Evolutionary conservation across 164 flowering plant genomes (phyloP).

Genomic region (Echeveria elegans): DNA sequence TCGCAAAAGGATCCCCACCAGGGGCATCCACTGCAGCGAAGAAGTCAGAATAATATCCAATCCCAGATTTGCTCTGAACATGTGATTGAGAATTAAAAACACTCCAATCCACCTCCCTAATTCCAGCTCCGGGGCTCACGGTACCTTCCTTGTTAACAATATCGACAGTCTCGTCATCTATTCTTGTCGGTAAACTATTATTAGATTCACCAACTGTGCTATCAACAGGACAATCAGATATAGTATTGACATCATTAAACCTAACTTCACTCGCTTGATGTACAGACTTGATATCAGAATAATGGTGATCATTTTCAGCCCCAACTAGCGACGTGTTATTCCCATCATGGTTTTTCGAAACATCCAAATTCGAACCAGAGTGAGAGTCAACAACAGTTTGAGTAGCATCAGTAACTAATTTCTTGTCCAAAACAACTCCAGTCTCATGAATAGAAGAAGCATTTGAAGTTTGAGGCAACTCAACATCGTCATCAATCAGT

Average conservation of each 20-base stretch:
- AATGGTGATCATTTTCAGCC: slow-evolving; percentile 1
- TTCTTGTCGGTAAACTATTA: not conserved
- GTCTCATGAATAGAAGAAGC: slow-evolving; percentile 12
- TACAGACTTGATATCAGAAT: not conserved
- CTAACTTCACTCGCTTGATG: slow-evolving; percentile 1
- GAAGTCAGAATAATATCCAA: slow-evolving; percentile 15
- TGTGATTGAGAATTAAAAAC: slow-evolving; percentile 11
- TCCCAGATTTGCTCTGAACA: not conserved
- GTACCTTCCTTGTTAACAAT: not conserved
- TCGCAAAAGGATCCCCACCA: slow-evolving; percentile 9
- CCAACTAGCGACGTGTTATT: not conserved
- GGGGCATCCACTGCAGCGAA: slow-evolving; percentile 11
- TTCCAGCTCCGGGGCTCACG: slow-evolving; percentile 1
- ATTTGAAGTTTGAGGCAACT: slow-evolving; percentile 12
- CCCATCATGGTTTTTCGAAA: not conserved
- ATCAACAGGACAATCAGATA: not conserved
- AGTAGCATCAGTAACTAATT: slow-evolving; percentile 16
- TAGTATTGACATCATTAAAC: not conserved
- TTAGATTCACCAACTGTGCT: not conserved
- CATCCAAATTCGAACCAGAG: slow-evolving; percentile 3
- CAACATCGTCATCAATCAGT: slow-evolving; percentile 32
- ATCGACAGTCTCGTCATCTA: not conserved
- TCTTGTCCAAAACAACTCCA: slow-evolving; percentile 22
- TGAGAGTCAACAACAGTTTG: slow-evolving; percentile 7
- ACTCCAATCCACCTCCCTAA: slow-evolving; percentile 17